Evolutionary conservation across 345 rosid genomes (phyloP).

Genomic region (Microthlaspi erraticum): DNA sequence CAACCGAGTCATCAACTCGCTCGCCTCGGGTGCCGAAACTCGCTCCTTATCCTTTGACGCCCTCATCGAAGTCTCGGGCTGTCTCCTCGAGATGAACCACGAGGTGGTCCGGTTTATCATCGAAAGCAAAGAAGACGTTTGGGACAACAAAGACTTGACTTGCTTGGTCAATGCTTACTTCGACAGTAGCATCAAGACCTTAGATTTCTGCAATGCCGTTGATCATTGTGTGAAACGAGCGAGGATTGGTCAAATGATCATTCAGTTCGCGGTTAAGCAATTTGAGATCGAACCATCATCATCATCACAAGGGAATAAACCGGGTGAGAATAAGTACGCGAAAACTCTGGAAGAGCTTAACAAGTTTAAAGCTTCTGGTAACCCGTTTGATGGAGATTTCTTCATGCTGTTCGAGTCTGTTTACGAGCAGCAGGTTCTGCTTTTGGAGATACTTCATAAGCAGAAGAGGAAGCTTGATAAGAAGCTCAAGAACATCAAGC

Average conservation of each 20-base stretch:
- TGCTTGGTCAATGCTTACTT: conserved; percentile 75
- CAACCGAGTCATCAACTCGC: conserved; percentile 57
- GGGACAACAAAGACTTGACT: conserved; percentile 67
- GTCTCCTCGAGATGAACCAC: conserved; percentile 86
- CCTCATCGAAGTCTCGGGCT: conserved; percentile 65
- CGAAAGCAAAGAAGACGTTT: conserved; percentile 68
- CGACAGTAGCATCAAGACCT: conserved; percentile 65
- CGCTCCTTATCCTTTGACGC: conserved; percentile 73
- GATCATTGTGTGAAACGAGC: conserved; percentile 68
- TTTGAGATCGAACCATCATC: too few relatives aligned
- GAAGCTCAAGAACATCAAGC: conserved; percentile 66
- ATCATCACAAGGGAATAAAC: too few relatives aligned
- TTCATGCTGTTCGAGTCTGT: conserved; percentile 57
- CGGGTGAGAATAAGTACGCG: conserved; percentile 45
- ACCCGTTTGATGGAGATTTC: conserved; percentile 80
- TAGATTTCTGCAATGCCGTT: conserved; percentile 77
- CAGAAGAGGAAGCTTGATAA: conserved; percentile 71
- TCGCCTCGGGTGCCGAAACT: conserved; percentile 59
- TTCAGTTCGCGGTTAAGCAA: conserved; percentile 63
- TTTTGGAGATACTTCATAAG: conserved; percentile 53
- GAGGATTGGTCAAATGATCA: conserved; percentile 60
- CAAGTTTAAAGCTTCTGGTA: conserved; percentile 69
- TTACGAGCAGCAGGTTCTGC: conserved; percentile 58
- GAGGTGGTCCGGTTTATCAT: conserved; percentile 73
- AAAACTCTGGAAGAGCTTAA: conserved; percentile 70